Base-by-base conservation (phyloP, 2,329 filamentous ascomycete species). In the Colletotrichum tamarilloi region DNA sequence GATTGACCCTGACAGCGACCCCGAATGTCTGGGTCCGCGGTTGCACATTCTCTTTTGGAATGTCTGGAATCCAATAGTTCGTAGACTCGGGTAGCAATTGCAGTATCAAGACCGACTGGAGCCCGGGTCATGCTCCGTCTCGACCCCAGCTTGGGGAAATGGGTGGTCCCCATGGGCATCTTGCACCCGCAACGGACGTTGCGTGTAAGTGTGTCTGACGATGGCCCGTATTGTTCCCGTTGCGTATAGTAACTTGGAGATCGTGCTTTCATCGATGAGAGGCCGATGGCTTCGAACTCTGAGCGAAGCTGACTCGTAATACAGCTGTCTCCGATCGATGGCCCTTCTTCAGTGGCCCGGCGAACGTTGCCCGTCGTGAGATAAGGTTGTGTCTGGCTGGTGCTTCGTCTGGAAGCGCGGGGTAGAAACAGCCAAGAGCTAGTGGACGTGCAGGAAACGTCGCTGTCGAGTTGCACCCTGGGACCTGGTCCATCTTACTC, bases 381-480 rank as follows among this genome's bases (percentile, higher is more conserved):
- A 65, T 70, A 65, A 70, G 53, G 67, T 69, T 69, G 67, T 19
- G 53, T 52, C 38, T 63, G 49, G 35, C 38, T 63, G 49, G 35
- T 52, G 32, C 26, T 11, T 64, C 49, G 42, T 53, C 30, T 26
- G 49, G 24, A 53, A 30, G 32, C 65, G 65, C 65, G 66, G 67
- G 59, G 67, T 69, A 42, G 59, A 64, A 49, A 58, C 52, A 60
- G 56, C 55, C 30, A 58, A 66, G 62, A 42, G 11, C n/a, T n/a
- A 59, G 32, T 14, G 55, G 53, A 57, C 38, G 30, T 38, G 9
- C 19, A 38, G 35, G 32, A 59, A 38, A 38, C 7, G 28, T 66
- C 16, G 62, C 53, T 53, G 28, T 59, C 30, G 19, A 30, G 28
- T 38, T 59, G 53, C 53, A 65, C 24, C 67, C 26, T 22, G 22